Evolutionary conservation across 345 rosid genomes (phyloP), one percentile per base, ranked within the genome.

Genomic region (Clausena lansium): DNA sequence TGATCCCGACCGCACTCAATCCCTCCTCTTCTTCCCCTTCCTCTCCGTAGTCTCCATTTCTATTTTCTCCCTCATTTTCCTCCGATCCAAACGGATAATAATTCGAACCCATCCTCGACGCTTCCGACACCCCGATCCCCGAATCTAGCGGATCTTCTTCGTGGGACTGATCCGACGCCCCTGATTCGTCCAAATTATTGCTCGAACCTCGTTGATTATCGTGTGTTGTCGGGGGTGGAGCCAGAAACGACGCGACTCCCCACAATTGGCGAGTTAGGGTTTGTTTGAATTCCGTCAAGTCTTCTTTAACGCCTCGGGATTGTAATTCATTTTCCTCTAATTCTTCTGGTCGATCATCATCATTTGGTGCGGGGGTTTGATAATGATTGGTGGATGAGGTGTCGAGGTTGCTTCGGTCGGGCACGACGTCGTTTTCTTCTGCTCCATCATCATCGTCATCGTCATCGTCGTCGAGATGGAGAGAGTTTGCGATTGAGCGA

Each of bases 201-300:
- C 22, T 24, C 24, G 45, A 45, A 45, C 32, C 77, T 11, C 4
- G 1, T 64, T 57, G 75, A 57, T 55, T 2, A 52, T 70, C 74
- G 15, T 30, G 15, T 20, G 73, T 33, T 4, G 80, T 79, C 4
- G 85, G 88, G 41, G 93, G 92, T 39, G 92, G 97, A 9, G 93
- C 97, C 32, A 95, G 93, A 79, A 95, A 91, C 30, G 95, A 88
- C 55, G 99, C 97, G n/a, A 93, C 97, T 3, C 97, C 99, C 97
- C 97, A 92, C 22, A 95, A 74, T 83, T 92, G 98, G 27, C 90
- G 89, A 24, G 91, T 84, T 57, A 95, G 83, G 84, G 97, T 83
- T 76, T 92, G 90, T 28, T 75, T 90, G 28, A 93, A 89, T 62
- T 95, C 98, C 13, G 92, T 82, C 32, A 95, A 88, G 75, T 93